Base-by-base conservation (phyloP, 2,329 filamentous ascomycete species). In the Alternaria metachromatica region DNA sequence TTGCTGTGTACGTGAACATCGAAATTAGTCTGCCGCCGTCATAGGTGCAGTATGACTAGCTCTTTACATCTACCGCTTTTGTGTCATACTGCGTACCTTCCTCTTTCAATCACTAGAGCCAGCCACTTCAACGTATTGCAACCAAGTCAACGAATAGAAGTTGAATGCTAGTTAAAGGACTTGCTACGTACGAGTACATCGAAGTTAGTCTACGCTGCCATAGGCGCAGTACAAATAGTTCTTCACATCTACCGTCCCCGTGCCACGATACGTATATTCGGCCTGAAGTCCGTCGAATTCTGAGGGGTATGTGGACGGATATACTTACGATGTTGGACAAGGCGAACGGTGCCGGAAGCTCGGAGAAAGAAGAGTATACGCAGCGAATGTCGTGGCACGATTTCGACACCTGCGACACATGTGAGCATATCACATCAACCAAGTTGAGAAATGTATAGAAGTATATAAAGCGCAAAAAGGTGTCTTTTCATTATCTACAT, bases 401-500 rank as follows among this genome's bases (percentile, higher is more conserved):
- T 41, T 41, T 41, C n/a, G 37, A 41, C n/a, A 18, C 1, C 2
- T 41, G 37, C 0, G 37, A 41, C 18, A 41, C 0, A 41, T 0
- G 3, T 41, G 9, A 18, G 3, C 37, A 18, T 41, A 41, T 18
- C 37, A 41, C 37, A 10, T 18, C 37, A 41, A 41, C n/a, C 9
- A 41, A 41, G 6, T 6, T 18, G 1, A 41, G 9, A 41, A 9
- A 3, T 18, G 37, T 11, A 7, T 2, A 53, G 10, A 15, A 23
- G 13, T 13, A 13, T 37, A 23, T 25, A 56, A 50, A 56, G 23
- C 43, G 58, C 53, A 30, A 41, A 60, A 26, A 46, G 18, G 23
- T 15, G 30, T 21, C n/a, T 33, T 25, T 46, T 60, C 53, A 60
- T 60, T 60, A 60, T 56, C 44, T 57, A 46, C 51, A 48, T 44